Conservation (phyloP, 2,329 filamentous ascomycete genomes). For the Metarhizium rileyi region DNA sequence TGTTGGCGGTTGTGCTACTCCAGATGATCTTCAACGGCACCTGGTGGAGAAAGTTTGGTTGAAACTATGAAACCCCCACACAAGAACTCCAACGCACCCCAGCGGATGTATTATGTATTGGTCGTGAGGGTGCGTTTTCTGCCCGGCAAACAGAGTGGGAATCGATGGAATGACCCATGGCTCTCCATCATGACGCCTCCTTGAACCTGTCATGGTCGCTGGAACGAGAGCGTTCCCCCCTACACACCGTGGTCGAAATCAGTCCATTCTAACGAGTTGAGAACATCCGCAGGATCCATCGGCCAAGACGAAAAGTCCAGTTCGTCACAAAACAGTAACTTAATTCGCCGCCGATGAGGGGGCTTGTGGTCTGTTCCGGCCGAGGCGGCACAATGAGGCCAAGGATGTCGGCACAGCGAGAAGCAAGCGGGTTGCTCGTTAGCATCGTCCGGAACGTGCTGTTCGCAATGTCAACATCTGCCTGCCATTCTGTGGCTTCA, state of each 20-base stretch:
- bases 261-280: conserved; percentile 6
- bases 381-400: conserved; percentile 14
- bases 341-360: neutral
- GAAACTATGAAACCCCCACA: neutral
- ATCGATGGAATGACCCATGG: neutral
- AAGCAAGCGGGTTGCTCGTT: conserved; percentile 15
- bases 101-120: neutral
- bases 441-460: conserved; percentile 15
- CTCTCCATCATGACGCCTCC: neutral
- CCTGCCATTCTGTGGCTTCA: conserved; percentile 16
- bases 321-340: neutral
- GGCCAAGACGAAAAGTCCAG: conserved; percentile 12
- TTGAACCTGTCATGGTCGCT: neutral
- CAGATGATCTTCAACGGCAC: neutral
- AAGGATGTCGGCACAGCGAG: conserved; percentile 19
- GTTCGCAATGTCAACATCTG: conserved; percentile 18
- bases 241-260: conserved; percentile 4
- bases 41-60: neutral
- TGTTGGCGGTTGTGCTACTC: neutral
- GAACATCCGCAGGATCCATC: conserved; percentile 11
- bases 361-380: neutral
- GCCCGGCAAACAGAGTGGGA: no score
- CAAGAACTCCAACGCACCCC: neutral
- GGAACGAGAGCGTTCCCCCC: neutral
- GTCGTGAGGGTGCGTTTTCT: neutral